Conservation (phyloP, 1,139 yeast genomes). For the Geotrichum australiense region DNA sequence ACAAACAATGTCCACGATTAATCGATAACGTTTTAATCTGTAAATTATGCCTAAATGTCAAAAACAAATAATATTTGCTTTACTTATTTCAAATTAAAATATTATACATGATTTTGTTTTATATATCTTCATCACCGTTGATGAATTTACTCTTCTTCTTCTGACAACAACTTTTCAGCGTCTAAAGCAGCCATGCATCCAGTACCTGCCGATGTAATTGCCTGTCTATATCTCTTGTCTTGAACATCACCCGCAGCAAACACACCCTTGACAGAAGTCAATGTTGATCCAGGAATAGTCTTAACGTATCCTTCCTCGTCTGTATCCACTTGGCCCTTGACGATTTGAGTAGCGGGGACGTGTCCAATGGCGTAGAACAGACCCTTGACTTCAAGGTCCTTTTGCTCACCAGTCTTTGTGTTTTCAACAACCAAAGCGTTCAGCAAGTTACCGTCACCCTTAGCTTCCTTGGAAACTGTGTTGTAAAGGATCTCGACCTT, state of each 20-base stretch:
- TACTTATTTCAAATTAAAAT: too few species aligned
- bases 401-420: constrained; percentile 60
- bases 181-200: constrained; percentile 99
- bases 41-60: too few species aligned
- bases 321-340: constrained; percentile 68
- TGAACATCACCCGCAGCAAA: constrained; percentile 99
- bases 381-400: constrained; percentile 76
- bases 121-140: not conserved
- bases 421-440: constrained; percentile 43
- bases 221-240: constrained; percentile 95
- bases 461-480: constrained; percentile 78
- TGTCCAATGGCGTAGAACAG: constrained; percentile 98
- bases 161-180: constrained; percentile 77
- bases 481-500: constrained; percentile 88
- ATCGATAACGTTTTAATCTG: too few species aligned
- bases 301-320: constrained; percentile 84
- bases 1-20: too few species aligned
- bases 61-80: too few species aligned
- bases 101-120: not conserved
- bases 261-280: constrained; percentile 84
- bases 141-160: constrained; percentile 42
- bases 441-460: constrained; percentile 74
- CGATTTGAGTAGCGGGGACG: constrained; percentile 84
- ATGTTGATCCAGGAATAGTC: constrained; percentile 82
- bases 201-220: constrained; percentile 97